phyloP scores from a whole-genome alignment of 768 basidiomycete species.

The Auricularia cornea region DNA sequence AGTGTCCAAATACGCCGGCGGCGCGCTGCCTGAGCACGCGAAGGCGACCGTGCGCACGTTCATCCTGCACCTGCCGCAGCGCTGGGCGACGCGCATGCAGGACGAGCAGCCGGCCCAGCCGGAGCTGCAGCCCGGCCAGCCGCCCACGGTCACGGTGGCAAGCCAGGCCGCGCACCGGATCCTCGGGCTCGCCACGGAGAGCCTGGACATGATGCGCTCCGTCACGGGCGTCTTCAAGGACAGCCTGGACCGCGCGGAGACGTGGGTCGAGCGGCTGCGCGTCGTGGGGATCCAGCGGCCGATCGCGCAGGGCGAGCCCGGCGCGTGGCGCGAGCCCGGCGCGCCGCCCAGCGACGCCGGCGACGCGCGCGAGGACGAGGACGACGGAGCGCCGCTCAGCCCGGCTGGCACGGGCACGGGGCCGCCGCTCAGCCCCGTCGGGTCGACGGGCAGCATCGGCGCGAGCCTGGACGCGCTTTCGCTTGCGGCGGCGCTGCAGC shows the following conservation, averaged over 20 bases:
- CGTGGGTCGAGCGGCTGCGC: slow-evolving; percentile 81
- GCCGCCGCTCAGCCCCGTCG: background rate
- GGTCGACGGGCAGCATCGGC: background rate
- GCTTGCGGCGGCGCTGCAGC: background rate
- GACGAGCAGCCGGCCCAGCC: background rate
- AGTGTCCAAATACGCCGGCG: slow-evolving; percentile 70
- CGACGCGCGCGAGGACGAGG: background rate
- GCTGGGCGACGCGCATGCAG: slow-evolving; percentile 55
- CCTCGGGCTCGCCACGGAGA: slow-evolving; percentile 79
- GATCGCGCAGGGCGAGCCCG: background rate
- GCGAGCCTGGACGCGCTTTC: background rate
- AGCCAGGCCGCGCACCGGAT: slow-evolving; percentile 72
- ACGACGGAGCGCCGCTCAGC: background rate
- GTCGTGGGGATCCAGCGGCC: slow-evolving; percentile 68
- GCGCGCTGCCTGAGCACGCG: slow-evolving; percentile 80
- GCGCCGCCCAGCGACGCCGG: background rate
- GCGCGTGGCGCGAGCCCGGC: background rate
- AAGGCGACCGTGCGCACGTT: slow-evolving; percentile 63
- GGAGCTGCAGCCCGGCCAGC: background rate
- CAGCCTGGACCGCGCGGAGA: slow-evolving; percentile 78
- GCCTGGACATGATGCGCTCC: slow-evolving; percentile 84
- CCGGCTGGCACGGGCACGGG: background rate
- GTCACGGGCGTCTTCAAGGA: slow-evolving; percentile 86
- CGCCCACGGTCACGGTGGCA: slow-evolving; percentile 26
- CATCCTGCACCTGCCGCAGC: slow-evolving; percentile 69